Evolutionary conservation across 768 basidiomycete genomes (phyloP).

Genomic region (Podaxis sp.): DNA sequence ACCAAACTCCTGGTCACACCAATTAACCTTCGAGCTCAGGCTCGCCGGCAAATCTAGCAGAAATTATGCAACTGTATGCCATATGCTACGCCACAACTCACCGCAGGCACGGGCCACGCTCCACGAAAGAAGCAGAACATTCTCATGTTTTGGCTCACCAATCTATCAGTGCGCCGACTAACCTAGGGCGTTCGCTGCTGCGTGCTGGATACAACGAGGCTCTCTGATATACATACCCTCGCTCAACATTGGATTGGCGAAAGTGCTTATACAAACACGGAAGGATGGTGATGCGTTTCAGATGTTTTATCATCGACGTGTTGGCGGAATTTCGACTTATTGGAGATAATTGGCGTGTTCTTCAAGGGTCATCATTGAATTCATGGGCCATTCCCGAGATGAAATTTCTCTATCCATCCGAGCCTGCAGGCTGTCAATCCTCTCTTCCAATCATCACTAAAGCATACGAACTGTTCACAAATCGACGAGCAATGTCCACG

Average conservation of each 20-base stretch:
- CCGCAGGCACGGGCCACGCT: neutral
- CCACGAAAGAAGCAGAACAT: conserved; percentile 5
- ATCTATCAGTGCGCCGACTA: conserved; percentile 5
- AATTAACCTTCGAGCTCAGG: neutral
- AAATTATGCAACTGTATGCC: neutral
- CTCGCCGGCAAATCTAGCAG: neutral
- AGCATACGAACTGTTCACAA: conserved; percentile 7
- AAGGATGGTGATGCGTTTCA: conserved; percentile 5
- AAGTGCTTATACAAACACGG: neutral
- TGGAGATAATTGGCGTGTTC: conserved; percentile 7
- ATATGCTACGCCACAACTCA: conserved; percentile 2
- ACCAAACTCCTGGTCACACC: neutral
- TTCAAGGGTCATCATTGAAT: neutral
- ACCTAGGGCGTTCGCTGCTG: neutral
- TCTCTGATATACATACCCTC: conserved; percentile 2
- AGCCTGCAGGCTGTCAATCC: neutral
- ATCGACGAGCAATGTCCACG: conserved; percentile 3
- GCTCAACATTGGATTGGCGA: neutral
- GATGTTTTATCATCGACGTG: conserved; percentile 2
- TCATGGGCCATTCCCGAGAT: conserved; percentile 10
- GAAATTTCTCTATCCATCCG: neutral
- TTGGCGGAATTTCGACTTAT: neutral
- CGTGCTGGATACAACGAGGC: conserved; percentile 13
- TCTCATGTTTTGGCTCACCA: conserved; percentile 12
- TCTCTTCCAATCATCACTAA: conserved; percentile 4